A percentile compares a stretch with the other conserved stretches of the same genome.
Conservation (phyloP, 805 yeast genomes). For the Monosporozyma solicola region DNA sequence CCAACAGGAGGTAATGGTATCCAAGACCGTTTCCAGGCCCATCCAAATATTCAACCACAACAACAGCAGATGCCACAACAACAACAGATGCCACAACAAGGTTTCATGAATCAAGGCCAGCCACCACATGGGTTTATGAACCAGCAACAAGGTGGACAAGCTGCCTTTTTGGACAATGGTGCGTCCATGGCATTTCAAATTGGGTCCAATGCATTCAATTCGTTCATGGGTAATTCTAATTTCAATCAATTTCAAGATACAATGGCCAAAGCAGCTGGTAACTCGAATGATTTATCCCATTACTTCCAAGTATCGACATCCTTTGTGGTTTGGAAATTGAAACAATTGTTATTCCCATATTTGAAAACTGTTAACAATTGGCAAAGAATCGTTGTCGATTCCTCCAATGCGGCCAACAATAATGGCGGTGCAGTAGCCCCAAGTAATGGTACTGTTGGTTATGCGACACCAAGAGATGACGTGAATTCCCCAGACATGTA, state of each 20-base stretch:
- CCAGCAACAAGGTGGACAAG: conserved; percentile 4
- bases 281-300: conserved; percentile 52
- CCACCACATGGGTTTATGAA: conserved; percentile 21
- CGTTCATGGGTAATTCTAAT: conserved; percentile 44
- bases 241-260: conserved; percentile 43
- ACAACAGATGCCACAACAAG: conserved; percentile 29
- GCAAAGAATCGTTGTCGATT: conserved; percentile 43
- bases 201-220: conserved; percentile 67
- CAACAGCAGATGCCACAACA: conserved; percentile 2
- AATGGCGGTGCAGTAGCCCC: background rate
- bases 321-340: conserved; percentile 69
- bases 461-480: conserved; percentile 70
- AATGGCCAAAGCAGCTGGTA: conserved; percentile 33
- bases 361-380: conserved; percentile 70
- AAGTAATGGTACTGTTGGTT: conserved; percentile 10
- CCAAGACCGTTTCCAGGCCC: background rate
- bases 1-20: conserved; percentile 7
- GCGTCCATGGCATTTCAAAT: conserved; percentile 81
- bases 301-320: conserved; percentile 88
- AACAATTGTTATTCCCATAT: conserved; percentile 77
- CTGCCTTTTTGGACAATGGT: conserved; percentile 63
- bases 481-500: conserved; percentile 94
- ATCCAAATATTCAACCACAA: background rate
- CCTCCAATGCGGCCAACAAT: background rate
- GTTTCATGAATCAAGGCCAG: conserved; percentile 7